Evolutionary conservation across 371 early-diverging fungal genomes (phyloP).

Genomic region (Capillidium heterosporum): DNA sequence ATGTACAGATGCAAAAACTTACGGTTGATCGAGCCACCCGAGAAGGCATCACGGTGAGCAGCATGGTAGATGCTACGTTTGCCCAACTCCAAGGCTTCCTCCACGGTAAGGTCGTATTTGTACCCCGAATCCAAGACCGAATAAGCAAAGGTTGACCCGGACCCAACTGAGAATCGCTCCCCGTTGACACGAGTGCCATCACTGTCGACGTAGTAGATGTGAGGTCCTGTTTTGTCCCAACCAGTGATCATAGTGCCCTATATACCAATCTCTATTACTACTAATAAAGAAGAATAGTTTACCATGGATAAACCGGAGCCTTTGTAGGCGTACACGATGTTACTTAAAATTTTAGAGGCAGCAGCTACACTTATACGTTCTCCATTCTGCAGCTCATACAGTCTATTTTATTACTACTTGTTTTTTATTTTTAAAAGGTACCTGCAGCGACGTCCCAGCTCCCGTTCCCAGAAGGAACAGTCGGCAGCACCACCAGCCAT

Average conservation of each 20-base stretch:
- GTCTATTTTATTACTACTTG: slow-evolving; percentile 15
- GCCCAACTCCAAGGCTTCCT: slow-evolving; percentile 93
- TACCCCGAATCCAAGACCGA: slow-evolving; percentile 94
- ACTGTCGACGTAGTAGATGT: slow-evolving; percentile 95
- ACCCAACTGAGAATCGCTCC: slow-evolving; percentile 93
- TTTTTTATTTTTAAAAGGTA: slow-evolving; percentile 5
- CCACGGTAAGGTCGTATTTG: slow-evolving; percentile 69
- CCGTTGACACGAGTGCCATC: slow-evolving; percentile 90
- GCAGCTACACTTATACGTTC: slow-evolving; percentile 97
- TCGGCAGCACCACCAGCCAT: slow-evolving; percentile 99
- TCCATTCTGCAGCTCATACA: slow-evolving; percentile 94
- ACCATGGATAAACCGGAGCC: slow-evolving; percentile 98
- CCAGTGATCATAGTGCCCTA: slow-evolving; percentile 99
- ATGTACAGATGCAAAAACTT: slow-evolving; percentile 12
- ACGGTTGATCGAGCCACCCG: slow-evolving; percentile 92
- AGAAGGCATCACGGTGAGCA: slow-evolving; percentile 95
- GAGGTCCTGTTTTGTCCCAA: slow-evolving; percentile 96
- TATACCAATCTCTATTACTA: background rate
- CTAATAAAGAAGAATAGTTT: slow-evolving; percentile 3
- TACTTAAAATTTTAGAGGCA: slow-evolving; percentile 93
- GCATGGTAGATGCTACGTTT: slow-evolving; percentile 97
- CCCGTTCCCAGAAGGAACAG: slow-evolving; percentile 98
- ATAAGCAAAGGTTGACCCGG: slow-evolving; percentile 94
- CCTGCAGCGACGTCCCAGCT: slow-evolving; percentile 91
- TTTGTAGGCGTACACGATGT: slow-evolving; percentile 95